Evolutionary conservation across 2,329 filamentous ascomycete genomes (phyloP), one percentile per base, ranked within the genome.

Genomic region (Geosmithia morbida): DNA sequence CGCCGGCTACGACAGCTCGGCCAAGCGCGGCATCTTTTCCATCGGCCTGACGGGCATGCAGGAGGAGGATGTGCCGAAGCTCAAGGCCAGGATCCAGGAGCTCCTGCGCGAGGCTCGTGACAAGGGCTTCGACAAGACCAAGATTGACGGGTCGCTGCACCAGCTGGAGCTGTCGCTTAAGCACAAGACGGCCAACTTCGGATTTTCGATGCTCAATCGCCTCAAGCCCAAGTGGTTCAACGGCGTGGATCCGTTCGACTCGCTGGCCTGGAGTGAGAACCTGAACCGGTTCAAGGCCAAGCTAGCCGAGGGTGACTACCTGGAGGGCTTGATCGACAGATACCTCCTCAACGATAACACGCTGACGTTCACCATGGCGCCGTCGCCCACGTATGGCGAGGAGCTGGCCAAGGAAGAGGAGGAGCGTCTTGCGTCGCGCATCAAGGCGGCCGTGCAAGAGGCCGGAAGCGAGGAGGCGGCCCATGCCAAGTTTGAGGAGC

Each of bases 111-210:
- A 87, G 43, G 78, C 79, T 7, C 75, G 80, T 17, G 68, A 80
- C 22, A 85, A 82, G 50, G 90, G 92, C 0, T 95, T 98, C 55
- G 88, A 92, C 50, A 74, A 82, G 56, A 79, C 82, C 55, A 98
- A 98, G 64, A 87, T 98, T 50, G 87, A 95, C 52, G 92, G 92
- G 2, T 85, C 94, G 52, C 73, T 98, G 47, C 92, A 98, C 62
- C 90, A 97, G 62, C 68, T 97, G 3, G 92, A 98, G 61, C 74
- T 98, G n/a, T 76, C 82, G 0, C 68, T 97, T 45, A 96, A 96
- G 66, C 88, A 98, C 68, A 97, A 97, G 71, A 96, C 88, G 1
- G 87, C 92, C 48, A 88, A 85, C 57, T 98, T 98, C 59, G 92
- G 92, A 14, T 87, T 96, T 73, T 82, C 83, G 17, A 77, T 97